These are phyloP conservation scores for Heterobasidion irregulare DNA, from an alignment of 1,284 basidiomycete genomes.

Conservation along the genomic window DNA sequence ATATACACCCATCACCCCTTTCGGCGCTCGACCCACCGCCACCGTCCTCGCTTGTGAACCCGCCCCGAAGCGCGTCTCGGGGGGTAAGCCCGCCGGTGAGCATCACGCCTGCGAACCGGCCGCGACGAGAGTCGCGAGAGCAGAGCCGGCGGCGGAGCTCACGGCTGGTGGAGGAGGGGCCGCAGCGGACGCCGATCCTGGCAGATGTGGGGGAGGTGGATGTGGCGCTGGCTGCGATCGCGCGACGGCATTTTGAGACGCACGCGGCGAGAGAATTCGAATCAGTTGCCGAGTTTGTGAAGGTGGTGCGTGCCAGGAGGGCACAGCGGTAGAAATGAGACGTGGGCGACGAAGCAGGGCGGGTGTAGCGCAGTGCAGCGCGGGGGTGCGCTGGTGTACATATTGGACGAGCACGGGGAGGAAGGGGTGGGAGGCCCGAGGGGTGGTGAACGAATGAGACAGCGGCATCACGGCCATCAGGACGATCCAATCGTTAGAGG, in stretches of 20 bases:
- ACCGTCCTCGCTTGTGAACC: slow-evolving; percentile 48
- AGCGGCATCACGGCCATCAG: no score
- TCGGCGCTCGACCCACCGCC: slow-evolving; percentile 57
- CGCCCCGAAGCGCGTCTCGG: slow-evolving; percentile 34
- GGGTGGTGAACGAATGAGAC: background rate
- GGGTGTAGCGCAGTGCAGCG: no score
- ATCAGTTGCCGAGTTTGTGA: slow-evolving; percentile 72
- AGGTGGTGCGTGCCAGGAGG: slow-evolving; percentile 56
- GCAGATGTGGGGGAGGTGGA: slow-evolving; percentile 63
- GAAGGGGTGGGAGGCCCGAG: no score
- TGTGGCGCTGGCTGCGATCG: slow-evolving; percentile 52
- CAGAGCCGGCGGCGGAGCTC: slow-evolving; percentile 54
- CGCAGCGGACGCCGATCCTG: slow-evolving; percentile 49
- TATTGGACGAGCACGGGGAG: no score
- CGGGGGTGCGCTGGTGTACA: no score
- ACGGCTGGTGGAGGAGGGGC: slow-evolving; percentile 48
- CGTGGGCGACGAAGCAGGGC: no score
- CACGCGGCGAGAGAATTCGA: slow-evolving; percentile 61
- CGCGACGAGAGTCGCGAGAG: slow-evolving; percentile 54
- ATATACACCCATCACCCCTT: slow-evolving; percentile 61
- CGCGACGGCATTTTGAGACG: slow-evolving; percentile 61
- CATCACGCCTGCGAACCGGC: slow-evolving; percentile 49
- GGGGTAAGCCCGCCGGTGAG: slow-evolving; percentile 37
- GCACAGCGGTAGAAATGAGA: slow-evolving; percentile 16
- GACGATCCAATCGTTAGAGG: no score